Evolutionary conservation across 495 filamentous ascomycete genomes (phyloP).

Genomic region (Letharia lupina): DNA sequence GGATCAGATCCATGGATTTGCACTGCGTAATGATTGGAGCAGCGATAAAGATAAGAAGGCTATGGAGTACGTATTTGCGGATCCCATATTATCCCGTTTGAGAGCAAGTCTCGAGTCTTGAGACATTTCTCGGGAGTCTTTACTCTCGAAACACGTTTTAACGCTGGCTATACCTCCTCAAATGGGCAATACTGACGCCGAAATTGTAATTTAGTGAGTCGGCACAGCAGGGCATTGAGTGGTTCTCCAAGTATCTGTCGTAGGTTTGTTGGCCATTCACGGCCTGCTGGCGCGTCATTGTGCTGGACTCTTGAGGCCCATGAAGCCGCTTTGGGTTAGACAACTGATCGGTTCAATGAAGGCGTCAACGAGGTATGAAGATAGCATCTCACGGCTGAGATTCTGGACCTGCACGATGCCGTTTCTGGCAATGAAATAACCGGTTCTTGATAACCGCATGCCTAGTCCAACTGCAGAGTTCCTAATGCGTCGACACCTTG

Average conservation of each 20-base stretch:
- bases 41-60: slow-evolving; percentile 40
- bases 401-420: neutral
- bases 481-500: neutral
- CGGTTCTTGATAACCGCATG: neutral
- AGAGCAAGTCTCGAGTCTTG: no score
- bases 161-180: no score
- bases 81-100: no score
- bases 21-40: slow-evolving; percentile 37
- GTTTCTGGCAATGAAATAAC: neutral
- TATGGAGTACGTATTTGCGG: slow-evolving; percentile 27
- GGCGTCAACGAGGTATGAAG: neutral
- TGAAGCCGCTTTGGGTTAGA: neutral
- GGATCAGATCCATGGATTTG: slow-evolving; percentile 39
- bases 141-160: no score
- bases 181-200: no score
- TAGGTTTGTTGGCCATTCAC: neutral
- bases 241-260: slow-evolving; percentile 33
- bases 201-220: slow-evolving; percentile 19
- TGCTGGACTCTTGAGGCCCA: neutral
- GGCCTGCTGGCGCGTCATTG: neutral
- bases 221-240: slow-evolving; percentile 36
- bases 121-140: no score
- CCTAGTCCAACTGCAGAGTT: neutral
- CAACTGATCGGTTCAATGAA: neutral
- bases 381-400: neutral